A percentile compares a stretch with the other conserved stretches of the same genome.
Evolutionary conservation across 2,329 filamentous ascomycete genomes (phyloP).

Genomic region (Thyridium curvatum): DNA sequence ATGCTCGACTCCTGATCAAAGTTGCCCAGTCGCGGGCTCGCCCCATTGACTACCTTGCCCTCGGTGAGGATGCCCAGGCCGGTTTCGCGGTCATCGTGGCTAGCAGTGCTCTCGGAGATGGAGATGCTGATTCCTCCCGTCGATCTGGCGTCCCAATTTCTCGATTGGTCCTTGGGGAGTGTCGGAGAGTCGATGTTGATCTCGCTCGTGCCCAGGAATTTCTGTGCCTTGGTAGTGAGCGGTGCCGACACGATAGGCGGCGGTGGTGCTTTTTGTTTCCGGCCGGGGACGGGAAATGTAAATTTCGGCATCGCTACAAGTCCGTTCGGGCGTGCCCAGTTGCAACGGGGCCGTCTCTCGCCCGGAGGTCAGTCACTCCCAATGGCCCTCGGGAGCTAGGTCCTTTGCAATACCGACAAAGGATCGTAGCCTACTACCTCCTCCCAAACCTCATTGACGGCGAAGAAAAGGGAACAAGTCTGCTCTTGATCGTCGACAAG

Average conservation of each 20-base stretch:
- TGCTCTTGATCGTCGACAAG: too few species aligned
- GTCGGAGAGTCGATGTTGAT: conserved; percentile 32
- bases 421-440: too few species aligned
- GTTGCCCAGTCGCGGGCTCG: conserved; percentile 16
- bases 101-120: conserved; percentile 33
- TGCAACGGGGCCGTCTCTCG: too few species aligned
- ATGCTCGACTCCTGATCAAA: conserved; percentile 44
- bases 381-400: too few species aligned
- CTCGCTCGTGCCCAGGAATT: conserved; percentile 39
- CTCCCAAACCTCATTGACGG: too few species aligned
- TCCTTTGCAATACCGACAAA: too few species aligned
- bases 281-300: conserved; percentile 40
- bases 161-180: conserved; percentile 11
- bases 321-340: background rate
- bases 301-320: conserved; percentile 30
- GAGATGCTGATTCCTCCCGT: conserved; percentile 37
- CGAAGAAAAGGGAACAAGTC: too few species aligned
- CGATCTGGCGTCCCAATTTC: conserved; percentile 36
- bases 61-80: conserved; percentile 17
- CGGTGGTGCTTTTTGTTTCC: conserved; percentile 32
- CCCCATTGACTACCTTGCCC: conserved; percentile 12
- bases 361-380: too few species aligned
- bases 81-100: conserved; percentile 22
- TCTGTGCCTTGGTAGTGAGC: conserved; percentile 42
- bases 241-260: conserved; percentile 24